phyloP scores from a whole-genome alignment of 1,139 yeast genomes.

The Yamadazyma diddensiae region DNA sequence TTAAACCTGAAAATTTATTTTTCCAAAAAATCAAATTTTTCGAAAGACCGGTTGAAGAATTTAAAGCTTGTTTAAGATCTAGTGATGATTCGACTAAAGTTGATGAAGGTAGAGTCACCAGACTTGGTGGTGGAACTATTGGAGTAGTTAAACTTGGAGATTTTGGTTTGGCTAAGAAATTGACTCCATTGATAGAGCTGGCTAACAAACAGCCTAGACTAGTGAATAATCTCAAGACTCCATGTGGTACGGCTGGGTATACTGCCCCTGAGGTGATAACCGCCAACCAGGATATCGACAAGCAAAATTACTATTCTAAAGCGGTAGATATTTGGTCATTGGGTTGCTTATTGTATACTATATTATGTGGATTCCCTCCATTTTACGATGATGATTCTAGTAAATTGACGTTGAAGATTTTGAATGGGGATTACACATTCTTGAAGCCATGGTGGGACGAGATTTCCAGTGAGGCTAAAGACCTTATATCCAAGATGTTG shows the following conservation, averaged over 20 bases:
- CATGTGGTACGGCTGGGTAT: constrained; percentile 64
- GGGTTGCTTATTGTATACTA: constrained; percentile 88
- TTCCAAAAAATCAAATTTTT: constrained; percentile 48
- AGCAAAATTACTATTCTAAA: constrained; percentile 76
- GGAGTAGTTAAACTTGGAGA: constrained; percentile 87
- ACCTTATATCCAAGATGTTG: constrained; percentile 53
- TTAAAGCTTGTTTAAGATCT: constrained; percentile 46
- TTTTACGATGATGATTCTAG: constrained; percentile 88
- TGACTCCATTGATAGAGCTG: constrained; percentile 29
- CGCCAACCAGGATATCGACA: constrained; percentile 31
- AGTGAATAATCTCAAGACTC: constrained; percentile 50
- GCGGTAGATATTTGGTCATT: constrained; percentile 96
- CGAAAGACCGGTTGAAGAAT: constrained; percentile 45
- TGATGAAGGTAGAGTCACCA: constrained; percentile 82
- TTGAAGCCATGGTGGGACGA: constrained; percentile 98
- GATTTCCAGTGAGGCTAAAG: constrained; percentile 73
- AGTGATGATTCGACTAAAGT: constrained; percentile 75
- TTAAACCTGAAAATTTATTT: constrained; percentile 89
- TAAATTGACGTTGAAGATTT: constrained; percentile 76
- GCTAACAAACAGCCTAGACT: constrained; percentile 25
- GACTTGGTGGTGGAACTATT: constrained; percentile 86
- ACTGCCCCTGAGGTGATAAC: constrained; percentile 91
- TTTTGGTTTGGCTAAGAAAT: constrained; percentile 87
- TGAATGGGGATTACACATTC: constrained; percentile 79
- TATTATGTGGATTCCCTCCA: constrained; percentile 94